Evolutionary conservation across 2,329 filamentous ascomycete species (phyloP), one percentile per base, ranked within the genome.

Genomic region (Clonostachys sp.): DNA sequence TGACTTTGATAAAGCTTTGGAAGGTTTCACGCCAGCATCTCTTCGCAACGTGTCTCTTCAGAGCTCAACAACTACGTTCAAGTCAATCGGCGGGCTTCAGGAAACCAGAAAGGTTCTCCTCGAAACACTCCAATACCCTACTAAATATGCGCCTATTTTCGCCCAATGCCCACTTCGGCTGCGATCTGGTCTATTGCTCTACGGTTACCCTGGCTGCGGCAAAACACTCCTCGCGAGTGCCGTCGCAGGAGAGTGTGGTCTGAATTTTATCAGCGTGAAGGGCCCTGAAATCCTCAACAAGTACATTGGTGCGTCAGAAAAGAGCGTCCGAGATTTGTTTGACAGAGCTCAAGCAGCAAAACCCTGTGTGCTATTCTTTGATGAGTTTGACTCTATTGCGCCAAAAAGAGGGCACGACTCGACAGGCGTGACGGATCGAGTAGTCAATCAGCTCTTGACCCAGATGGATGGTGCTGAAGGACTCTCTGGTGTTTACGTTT

Each of bases 401-500:
- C 94, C 94, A 3, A 99, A 97, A 68, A 82, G 94, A 70, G 94
- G 94, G 0, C 94, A 99, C 62, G 95, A 99, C 64, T 94, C 87
- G 2, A 99, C 94, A 0, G 94, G 95, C 54, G 95, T 99, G n/a
- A 99, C 94, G 1, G 95, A 99, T 66, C 84, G 95, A 36, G 95
- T 99, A 1, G 94, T 99, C 57, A 99, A 99, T 64, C 95, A 99
- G 73, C 83, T 99, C 48, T 79, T 99, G 12, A 99, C 95, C 1
- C 92, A 97, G 66, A 99, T 99, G 94, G 94, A 99, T 60, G 94
- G 94, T 61, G 94, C 94, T 1, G 95, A 99, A 66, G 95, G 94
- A 1, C 71, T 99, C 5, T 91, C 86, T 1, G 94, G 94, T 2
- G 95, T 99, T 0, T 99, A 99, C 58, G 94, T 99, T 6, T 80